Evolutionary conservation across 78 protist genomes (phyloP).

Genomic region (Dictyostelium brefeldianum): DNA sequence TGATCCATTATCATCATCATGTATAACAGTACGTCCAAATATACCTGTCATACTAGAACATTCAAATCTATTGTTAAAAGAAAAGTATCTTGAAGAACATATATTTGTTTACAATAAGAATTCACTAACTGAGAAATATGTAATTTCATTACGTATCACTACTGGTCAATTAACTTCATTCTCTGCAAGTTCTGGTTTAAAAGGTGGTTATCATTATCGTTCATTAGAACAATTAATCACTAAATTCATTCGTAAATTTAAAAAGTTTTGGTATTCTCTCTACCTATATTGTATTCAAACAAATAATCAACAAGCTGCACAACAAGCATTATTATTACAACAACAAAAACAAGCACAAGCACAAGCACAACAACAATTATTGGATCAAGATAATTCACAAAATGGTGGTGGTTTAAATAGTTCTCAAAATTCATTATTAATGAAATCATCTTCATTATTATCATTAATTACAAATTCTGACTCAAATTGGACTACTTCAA

Average conservation of each 20-base stretch:
- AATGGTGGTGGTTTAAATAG: background rate
- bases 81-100: slow-evolving; percentile 70
- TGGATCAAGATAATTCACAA: background rate
- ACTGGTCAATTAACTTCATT: slow-evolving; percentile 70
- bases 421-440: slow-evolving; percentile 6
- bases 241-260: slow-evolving; percentile 49
- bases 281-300: slow-evolving; percentile 5
- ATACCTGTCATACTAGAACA: slow-evolving; percentile 36
- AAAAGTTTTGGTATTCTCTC: slow-evolving; percentile 57
- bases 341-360: slow-evolving; percentile 23
- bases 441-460: slow-evolving; percentile 16
- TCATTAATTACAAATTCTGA: slow-evolving; percentile 1
- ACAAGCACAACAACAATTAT: slow-evolving; percentile 1
- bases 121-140: slow-evolving; percentile 49
- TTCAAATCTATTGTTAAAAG: slow-evolving; percentile 35
- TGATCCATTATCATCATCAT: background rate
- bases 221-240: slow-evolving; percentile 40
- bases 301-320: slow-evolving; percentile 7
- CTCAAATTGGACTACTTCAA: background rate
- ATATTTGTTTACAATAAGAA: slow-evolving; percentile 48
- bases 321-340: background rate
- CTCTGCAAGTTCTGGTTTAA: slow-evolving; percentile 71
- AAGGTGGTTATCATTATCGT: slow-evolving; percentile 78
- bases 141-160: slow-evolving; percentile 52
- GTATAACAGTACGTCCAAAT: slow-evolving; percentile 39